phyloP scores from a whole-genome alignment of 2,329 filamentous ascomycete species.

The Trichophyton verrucosum region DNA sequence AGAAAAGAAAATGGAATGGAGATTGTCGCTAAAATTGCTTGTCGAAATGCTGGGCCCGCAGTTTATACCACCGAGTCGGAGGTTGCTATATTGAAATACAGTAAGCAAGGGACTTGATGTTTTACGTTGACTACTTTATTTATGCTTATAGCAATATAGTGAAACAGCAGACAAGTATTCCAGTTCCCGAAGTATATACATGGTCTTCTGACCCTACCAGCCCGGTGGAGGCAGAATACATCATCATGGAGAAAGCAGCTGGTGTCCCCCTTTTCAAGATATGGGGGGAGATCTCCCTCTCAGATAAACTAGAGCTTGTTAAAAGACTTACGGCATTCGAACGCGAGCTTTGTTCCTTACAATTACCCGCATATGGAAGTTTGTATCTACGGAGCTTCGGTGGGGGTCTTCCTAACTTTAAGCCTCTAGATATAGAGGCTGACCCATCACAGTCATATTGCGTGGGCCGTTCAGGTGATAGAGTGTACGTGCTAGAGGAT shows the following conservation, averaged over 20 bases:
- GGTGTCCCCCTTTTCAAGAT: conserved; percentile 6
- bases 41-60: conserved; percentile 20
- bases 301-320: conserved; percentile 16
- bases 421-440: conserved; percentile 18
- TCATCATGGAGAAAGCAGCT: conserved; percentile 9
- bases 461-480: not conserved
- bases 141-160: conserved; percentile 10
- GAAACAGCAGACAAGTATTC: conserved; percentile 15
- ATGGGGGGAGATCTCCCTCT: conserved; percentile 10
- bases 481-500: not conserved
- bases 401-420: conserved; percentile 10
- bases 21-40: conserved; percentile 24
- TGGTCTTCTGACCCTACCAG: conserved; percentile 15
- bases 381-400: conserved; percentile 18
- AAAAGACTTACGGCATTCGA: conserved; percentile 17
- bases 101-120: conserved; percentile 7
- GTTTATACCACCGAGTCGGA: conserved; percentile 21
- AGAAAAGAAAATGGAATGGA: conserved; percentile 19
- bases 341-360: conserved; percentile 12
- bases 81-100: conserved; percentile 20
- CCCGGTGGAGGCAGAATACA: conserved; percentile 13
- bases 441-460: conserved; percentile 2
- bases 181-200: conserved; percentile 18
- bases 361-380: conserved; percentile 19
- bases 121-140: not conserved